A percentile compares a stretch with the other conserved stretches of the same genome.
Conservation (phyloP, 164 flowering plant genomes). For the Umbilicus rupestris region DNA sequence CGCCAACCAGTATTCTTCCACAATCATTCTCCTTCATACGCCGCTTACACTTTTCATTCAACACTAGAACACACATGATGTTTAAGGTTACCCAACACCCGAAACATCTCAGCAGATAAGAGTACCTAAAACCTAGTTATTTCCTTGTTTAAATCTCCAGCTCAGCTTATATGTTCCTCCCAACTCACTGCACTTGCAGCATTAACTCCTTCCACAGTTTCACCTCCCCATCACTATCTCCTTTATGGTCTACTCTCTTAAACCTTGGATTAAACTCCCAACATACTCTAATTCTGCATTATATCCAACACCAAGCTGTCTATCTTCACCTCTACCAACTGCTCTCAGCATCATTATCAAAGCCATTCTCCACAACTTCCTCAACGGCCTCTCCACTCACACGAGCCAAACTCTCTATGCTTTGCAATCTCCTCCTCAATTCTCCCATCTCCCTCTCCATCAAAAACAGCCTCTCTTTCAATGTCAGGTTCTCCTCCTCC, state of each 20-base stretch:
- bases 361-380: conserved; percentile 45
- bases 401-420: conserved; percentile 44
- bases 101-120: not conserved
- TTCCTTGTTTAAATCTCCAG: not conserved
- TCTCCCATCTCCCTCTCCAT: conserved; percentile 83
- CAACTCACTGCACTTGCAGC: not conserved
- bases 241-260: not conserved
- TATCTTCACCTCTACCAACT: conserved; percentile 31
- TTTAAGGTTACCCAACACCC: not conserved
- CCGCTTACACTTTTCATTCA: no score
- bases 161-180: not conserved
- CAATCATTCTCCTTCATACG: no score
- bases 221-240: not conserved
- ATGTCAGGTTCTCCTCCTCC: conserved; percentile 82
- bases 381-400: conserved; percentile 36
- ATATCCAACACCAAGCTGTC: conserved; percentile 14
- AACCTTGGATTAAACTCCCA: not conserved
- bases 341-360: conserved; percentile 45
- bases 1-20: no score
- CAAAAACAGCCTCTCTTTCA: conserved; percentile 81
- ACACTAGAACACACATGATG: not conserved
- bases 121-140: not conserved
- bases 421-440: conserved; percentile 64
- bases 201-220: not conserved
- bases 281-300: conserved; percentile 21